Base-by-base conservation (phyloP, 306 rosid species). In the Dalbergia oliveri region DNA sequence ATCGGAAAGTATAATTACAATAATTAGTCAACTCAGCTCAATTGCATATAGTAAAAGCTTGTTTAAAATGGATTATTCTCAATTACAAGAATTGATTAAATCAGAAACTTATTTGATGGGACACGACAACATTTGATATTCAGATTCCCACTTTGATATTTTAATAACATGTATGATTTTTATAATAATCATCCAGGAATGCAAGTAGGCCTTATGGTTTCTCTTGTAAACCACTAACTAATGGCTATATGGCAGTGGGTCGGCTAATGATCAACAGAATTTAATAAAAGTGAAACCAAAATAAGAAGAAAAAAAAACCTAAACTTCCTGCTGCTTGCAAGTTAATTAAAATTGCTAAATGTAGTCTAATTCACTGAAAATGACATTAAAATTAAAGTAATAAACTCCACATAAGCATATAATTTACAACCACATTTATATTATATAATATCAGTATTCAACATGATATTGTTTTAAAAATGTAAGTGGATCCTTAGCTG, bases 401-500 rank as follows among this genome's bases (percentile, higher is more conserved):
- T 34, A 47, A 41, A 31, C 8, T 5, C 43, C 67, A 18, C 33
- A n/a, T 14, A 4, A n/a, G 26, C 69, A 44, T 69, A 44, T 69
- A 4, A 16, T 10, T 16, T 7, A 45, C n/a, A 60, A 16, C 76
- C 50, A 45, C 49, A 15, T 16, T 47, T 1, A 63, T 61, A 19
- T 35, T 18, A 43, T 43, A 43, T 60, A 65, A 35, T 50, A 47
- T n/a, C 0, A 64, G 9, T 12, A 56, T 56, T 54, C 13, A 72
- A 34, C 6, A 21, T 33, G 64, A 66, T 37, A 21, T 11, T 53
- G 43, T 77, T 77, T 66, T 0, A 39, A 64, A 73, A 66, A 14
- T 53, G 51, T 3, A 14, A 15, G 75, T 77, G 81, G 81, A 53
- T 67, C 58, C 43, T 77, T 37, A 21, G 26, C 56, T 72, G 67